Evolutionary conservation across 2,329 filamentous ascomycete genomes (phyloP).

Genomic region (Chrysoporthe cubensis): DNA sequence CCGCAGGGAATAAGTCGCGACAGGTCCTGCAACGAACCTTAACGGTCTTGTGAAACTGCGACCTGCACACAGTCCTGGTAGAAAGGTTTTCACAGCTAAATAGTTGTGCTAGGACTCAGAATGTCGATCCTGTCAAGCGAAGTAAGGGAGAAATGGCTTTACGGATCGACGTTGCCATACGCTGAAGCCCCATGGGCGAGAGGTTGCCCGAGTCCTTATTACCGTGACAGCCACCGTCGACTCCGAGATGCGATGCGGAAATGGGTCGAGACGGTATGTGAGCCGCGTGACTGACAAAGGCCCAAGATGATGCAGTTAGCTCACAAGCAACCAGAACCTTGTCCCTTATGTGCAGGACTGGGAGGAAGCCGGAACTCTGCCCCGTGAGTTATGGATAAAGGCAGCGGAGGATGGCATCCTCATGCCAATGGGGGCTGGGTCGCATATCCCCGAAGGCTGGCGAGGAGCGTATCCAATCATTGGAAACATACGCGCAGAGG

Average conservation of each 20-base stretch:
- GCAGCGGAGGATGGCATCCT: slow-evolving; percentile 26
- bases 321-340: slow-evolving; percentile 22
- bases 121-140: slow-evolving; percentile 22
- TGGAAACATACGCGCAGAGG: slow-evolving; percentile 33
- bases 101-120: neutral
- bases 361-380: slow-evolving; percentile 21
- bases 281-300: too few relatives aligned
- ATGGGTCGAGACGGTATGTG: slow-evolving; percentile 27
- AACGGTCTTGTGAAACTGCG: neutral
- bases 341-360: slow-evolving; percentile 23
- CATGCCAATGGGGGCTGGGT: slow-evolving; percentile 27
- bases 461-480: slow-evolving; percentile 32
- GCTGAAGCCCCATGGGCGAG: slow-evolving; percentile 28
- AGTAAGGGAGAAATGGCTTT: slow-evolving; percentile 22
- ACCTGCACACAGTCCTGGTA: neutral
- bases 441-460: slow-evolving; percentile 18
- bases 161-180: slow-evolving; percentile 24
- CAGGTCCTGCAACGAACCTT: neutral
- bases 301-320: neutral
- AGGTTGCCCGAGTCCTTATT: slow-evolving; percentile 27
- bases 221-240: slow-evolving; percentile 25
- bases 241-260: slow-evolving; percentile 28
- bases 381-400: slow-evolving; percentile 17
- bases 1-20: neutral
- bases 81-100: neutral